Conservation (phyloP, 805 yeast genomes). For the Yamadazyma sp. region DNA sequence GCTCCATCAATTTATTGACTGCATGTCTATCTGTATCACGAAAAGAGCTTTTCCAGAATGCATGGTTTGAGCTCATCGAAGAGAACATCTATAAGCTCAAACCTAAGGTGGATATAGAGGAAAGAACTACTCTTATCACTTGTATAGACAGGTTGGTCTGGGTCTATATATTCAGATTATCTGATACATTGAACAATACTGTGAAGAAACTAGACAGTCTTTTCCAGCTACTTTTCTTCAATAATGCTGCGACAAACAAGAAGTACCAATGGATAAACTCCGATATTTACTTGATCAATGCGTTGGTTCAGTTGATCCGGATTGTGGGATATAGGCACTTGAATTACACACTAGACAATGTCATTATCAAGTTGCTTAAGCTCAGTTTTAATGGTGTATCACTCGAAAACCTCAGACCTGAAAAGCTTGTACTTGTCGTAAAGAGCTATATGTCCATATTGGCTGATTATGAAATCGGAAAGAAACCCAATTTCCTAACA, state of each 20-base stretch:
- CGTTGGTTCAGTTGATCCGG: conserved; percentile 72
- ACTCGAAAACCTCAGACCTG: conserved; percentile 66
- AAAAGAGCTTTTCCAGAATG: conserved; percentile 62
- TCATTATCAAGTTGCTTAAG: conserved; percentile 67
- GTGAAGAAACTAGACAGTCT: conserved; percentile 72
- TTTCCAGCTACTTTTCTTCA: conserved; percentile 55
- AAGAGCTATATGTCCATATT: conserved; percentile 72
- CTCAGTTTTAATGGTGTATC: conserved; percentile 55
- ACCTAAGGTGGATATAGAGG: conserved; percentile 53
- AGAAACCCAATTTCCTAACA: conserved; percentile 74
- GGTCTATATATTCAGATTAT: conserved; percentile 84
- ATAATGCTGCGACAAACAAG: conserved; percentile 35
- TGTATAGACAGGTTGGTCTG: conserved; percentile 77
- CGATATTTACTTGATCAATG: conserved; percentile 59
- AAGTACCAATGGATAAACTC: conserved; percentile 77
- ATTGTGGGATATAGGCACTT: conserved; percentile 77
- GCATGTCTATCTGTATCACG: conserved; percentile 81
- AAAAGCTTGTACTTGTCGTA: conserved; percentile 66
- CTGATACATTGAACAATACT: conserved; percentile 87
- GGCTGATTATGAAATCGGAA: conserved; percentile 53
- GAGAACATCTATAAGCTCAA: conserved; percentile 56
- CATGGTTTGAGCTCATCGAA: conserved; percentile 75
- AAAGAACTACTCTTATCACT: conserved; percentile 56
- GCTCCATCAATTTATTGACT: conserved; percentile 64
- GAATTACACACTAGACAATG: conserved; percentile 76